These are phyloP conservation scores for Dichotomopilus funicola DNA, from an alignment of 2,329 filamentous ascomycete species.

Conservation along the genomic window DNA sequence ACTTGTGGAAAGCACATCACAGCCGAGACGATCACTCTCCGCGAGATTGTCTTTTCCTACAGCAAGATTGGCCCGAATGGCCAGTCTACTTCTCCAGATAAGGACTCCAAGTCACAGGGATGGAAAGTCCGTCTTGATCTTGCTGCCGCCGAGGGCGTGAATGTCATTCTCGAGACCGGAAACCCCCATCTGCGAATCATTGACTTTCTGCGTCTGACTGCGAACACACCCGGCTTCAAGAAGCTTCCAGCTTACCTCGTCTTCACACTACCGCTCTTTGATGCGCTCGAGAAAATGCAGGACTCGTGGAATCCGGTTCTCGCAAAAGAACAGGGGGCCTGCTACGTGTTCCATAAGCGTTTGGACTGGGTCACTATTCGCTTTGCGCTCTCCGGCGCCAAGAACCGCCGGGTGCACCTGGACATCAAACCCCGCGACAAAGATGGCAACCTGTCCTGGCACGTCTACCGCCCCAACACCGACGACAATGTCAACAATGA, in stretches of 20 bases:
- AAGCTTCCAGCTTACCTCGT: conserved; percentile 50
- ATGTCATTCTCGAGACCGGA: conserved; percentile 51
- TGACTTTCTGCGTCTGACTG: conserved; percentile 50
- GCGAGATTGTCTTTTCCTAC: conserved; percentile 64
- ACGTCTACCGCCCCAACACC: conserved; percentile 12
- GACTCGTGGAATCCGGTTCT: conserved; percentile 41
- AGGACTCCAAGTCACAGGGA: conserved; percentile 20
- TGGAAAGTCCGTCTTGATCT: conserved; percentile 56
- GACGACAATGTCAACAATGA: conserved; percentile 26
- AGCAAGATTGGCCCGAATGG: conserved; percentile 22
- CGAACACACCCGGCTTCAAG: conserved; percentile 50
- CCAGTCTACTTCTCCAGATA: neutral
- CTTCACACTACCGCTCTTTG: conserved; percentile 58
- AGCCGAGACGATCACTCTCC: conserved; percentile 54
- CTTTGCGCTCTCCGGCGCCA: conserved; percentile 39
- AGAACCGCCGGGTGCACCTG: conserved; percentile 36
- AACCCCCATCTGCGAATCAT: conserved; percentile 63
- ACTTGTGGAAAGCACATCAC: conserved; percentile 48
- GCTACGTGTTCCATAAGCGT: conserved; percentile 47
- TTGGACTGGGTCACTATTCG: conserved; percentile 53
- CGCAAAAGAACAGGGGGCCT: conserved; percentile 37
- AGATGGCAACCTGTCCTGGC: conserved; percentile 34
- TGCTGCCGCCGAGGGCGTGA: conserved; percentile 42
- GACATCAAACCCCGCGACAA: conserved; percentile 46
- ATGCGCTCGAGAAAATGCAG: conserved; percentile 55